Base-by-base conservation (phyloP, 2,329 filamentous ascomycete species). In the Rhinocladiella mackenziei region DNA sequence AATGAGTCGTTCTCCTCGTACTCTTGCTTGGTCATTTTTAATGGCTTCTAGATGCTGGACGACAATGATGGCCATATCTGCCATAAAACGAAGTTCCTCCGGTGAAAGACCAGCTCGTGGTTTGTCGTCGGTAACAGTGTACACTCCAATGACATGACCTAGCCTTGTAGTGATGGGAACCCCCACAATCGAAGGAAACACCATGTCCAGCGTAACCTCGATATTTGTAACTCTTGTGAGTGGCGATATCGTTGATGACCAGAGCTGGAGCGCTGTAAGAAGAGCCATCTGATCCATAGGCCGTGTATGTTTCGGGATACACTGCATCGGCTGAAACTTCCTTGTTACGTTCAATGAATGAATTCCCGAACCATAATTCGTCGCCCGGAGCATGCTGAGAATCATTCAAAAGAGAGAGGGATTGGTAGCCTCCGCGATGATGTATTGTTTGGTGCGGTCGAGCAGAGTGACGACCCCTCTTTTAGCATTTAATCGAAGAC, bases 31-130 rank as follows among this genome's bases (percentile, higher is more conserved):
- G 40, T 64, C 72, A 49, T 67, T 70, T 51, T 71, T 69, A 32
- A 66, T 75, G 66, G 69, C 75, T 62, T 80, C 78, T 6, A 85
- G 60, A 45, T 83, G 80, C 26, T 79, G 73, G 65, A 80, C 78
- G 3, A 80, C 68, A 3, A 77, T 74, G 13, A 65, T 64, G 0
- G 73, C 67, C 62, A 83, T 69, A 29, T 78, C 77, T 31, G 73
- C 69, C 58, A 84, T 64, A 36, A 78, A 80, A 15, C 70, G 65
- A 2, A 74, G 50, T 37, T 79, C 73, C 6, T 67, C 66, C 0
- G 65, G 56, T 8, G 63, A 64, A 13, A 84, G 56, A 0, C 72
- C 74, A 30, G 73, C 56, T 30, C 77, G 73, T 0, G 76, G 72
- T n/a, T 68, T 67, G 31, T 76, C 72, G 52, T 83, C 80, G 2